phyloP scores from a whole-genome alignment of 2,329 filamentous ascomycete genomes.

The Aspergillus oerlinghausenensis region DNA sequence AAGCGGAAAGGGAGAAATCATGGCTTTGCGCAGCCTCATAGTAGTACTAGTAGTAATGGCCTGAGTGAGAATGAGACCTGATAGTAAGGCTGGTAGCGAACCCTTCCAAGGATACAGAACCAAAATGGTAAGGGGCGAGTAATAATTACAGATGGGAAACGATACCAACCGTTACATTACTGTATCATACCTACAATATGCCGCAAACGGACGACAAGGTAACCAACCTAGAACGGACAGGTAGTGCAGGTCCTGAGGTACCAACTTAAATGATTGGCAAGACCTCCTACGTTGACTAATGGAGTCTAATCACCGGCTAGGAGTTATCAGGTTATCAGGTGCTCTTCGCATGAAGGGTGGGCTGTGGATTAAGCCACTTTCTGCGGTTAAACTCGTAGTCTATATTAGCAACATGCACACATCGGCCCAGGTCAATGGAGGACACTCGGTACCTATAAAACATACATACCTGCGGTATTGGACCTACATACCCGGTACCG shows the following conservation, averaged over 20 bases:
- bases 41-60: neutral
- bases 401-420: constrained; percentile 12
- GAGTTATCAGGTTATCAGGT: no score
- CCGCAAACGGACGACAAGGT: neutral
- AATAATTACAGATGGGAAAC: neutral
- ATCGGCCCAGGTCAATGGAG: neutral
- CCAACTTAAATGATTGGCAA: neutral
- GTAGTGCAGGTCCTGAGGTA: neutral
- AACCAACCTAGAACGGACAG: no score
- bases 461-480: no score
- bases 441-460: no score
- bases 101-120: neutral
- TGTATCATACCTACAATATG: neutral
- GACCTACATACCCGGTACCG: no score
- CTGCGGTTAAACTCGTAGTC: neutral
- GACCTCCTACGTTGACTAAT: no score
- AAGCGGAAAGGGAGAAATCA: neutral
- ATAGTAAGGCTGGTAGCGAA: neutral
- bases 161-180: neutral
- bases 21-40: neutral
- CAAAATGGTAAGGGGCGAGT: no score
- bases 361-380: neutral
- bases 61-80: neutral
- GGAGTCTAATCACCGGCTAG: no score
- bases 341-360: neutral